These are phyloP conservation scores for Verticillium longisporum DNA, from an alignment of 2,329 filamentous ascomycete species.

Conservation along the genomic window DNA sequence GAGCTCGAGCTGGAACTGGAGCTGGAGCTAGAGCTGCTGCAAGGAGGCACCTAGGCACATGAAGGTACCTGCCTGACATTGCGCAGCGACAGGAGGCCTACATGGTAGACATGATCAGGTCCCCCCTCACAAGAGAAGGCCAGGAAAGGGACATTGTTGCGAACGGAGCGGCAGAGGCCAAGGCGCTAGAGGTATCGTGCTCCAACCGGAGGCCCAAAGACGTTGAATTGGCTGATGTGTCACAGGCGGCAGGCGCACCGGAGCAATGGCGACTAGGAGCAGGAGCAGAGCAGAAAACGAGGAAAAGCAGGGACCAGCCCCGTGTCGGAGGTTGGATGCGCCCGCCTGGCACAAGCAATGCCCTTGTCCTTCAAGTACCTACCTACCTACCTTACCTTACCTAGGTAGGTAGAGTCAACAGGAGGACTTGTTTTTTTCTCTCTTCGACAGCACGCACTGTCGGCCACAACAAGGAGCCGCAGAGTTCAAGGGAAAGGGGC, in stretches of 20 bases:
- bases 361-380: neutral
- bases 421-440: too few relatives aligned
- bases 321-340: neutral
- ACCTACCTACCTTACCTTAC: too few relatives aligned
- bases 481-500: too few relatives aligned
- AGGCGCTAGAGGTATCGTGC: neutral
- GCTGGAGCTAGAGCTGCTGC: neutral
- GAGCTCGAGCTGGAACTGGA: neutral
- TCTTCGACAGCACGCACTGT: too few relatives aligned
- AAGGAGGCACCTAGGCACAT: too few relatives aligned
- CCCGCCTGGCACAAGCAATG: neutral
- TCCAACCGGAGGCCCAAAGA: neutral
- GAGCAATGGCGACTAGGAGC: neutral
- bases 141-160: neutral
- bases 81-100: too few relatives aligned
- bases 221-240: neutral
- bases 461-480: too few relatives aligned
- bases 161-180: neutral
- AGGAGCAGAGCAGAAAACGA: neutral
- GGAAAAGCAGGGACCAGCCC: slow-evolving; percentile 1
- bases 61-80: too few relatives aligned
- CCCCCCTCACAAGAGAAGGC: slow-evolving; percentile 2
- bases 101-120: neutral
- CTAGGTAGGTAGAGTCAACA: too few relatives aligned
- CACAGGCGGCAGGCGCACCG: neutral